Base-by-base conservation (phyloP, 2,329 filamentous ascomycete species). In the Pseudogymnoascus sp. region DNA sequence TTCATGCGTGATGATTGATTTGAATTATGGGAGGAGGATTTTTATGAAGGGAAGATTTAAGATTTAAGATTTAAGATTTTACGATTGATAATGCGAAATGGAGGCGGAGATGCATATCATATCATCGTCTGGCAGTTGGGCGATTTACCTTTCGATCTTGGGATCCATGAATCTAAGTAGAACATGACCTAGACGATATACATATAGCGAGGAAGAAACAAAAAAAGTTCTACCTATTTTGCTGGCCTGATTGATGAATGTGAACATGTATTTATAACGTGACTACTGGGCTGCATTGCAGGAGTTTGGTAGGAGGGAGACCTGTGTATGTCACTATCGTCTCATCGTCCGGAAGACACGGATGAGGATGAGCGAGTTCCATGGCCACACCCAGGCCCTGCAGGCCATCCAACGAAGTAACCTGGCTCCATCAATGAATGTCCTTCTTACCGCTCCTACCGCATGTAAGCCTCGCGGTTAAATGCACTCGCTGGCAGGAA, bases 1-100 rank as follows among this genome's bases (percentile, higher is more conserved):
- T 38, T 36, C 4, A 58, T 38, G 57, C 18, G 33, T 36, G 33
- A 36, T 58, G 57, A 36, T 36, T 58, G 16, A 58, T 20, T 36
- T 37, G 54, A 58, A 36, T 58, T 38, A 58, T 58, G 54, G 54
- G 30, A 36, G 30, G n/a, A 36, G 30, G 30, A 58, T 58, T 37
- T 58, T 58, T 47, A 47, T 47, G 35, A 37, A 58, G 54, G 7
- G 30, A 58, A 35, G 54, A 58, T 57, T 57, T 12, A 43, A n/a
- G 20, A 47, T 47, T 47, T 37, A 58, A 38, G 54, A 50, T 11
- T 50, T 47, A 60, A 47, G 60, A 25, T 57, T 38, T 39, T 38
- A 50, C 43, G 43, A 50, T 50, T 50, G 43, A 50, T 50, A 33
- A 50, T 30, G 43, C 43, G 43, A 50, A 50, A 16, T 50, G 43